phyloP scores from a whole-genome alignment of 768 basidiomycete species.

The Mycena galericulata region DNA sequence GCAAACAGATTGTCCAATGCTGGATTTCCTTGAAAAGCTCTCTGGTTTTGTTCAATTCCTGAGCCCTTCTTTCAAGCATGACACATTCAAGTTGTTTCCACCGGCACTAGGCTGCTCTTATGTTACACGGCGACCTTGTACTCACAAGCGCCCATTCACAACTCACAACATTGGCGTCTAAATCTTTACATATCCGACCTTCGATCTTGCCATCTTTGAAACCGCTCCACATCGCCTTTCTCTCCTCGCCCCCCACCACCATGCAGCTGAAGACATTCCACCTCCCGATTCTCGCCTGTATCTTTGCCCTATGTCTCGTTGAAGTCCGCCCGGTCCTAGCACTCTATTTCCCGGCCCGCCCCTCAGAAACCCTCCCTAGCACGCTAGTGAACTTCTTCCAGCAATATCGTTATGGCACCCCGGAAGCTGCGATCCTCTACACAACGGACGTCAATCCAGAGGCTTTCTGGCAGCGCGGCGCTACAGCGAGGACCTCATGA shows the following conservation, averaged over 20 bases:
- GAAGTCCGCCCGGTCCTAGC: slow-evolving; percentile 3
- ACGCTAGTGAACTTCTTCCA: background rate
- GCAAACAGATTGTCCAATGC: too few species aligned
- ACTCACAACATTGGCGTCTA: slow-evolving; percentile 6
- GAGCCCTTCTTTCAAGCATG: too few species aligned
- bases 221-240: slow-evolving; percentile 9
- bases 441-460: slow-evolving; percentile 1
- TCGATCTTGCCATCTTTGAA: too few species aligned
- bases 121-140: background rate
- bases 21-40: too few species aligned
- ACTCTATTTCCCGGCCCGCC: background rate
- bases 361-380: background rate
- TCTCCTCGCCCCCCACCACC: background rate
- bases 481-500: slow-evolving; percentile 37
- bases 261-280: slow-evolving; percentile 13
- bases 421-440: background rate
- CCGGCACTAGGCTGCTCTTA: too few species aligned
- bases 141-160: background rate
- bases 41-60: too few species aligned
- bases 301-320: background rate
- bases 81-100: too few species aligned
- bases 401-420: background rate
- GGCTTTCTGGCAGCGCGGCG: slow-evolving; percentile 27
- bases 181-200: slow-evolving; percentile 4
- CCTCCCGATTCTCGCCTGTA: background rate